Conservation (phyloP, 441 rosid genomes). For the Adansonia grandidieri region DNA sequence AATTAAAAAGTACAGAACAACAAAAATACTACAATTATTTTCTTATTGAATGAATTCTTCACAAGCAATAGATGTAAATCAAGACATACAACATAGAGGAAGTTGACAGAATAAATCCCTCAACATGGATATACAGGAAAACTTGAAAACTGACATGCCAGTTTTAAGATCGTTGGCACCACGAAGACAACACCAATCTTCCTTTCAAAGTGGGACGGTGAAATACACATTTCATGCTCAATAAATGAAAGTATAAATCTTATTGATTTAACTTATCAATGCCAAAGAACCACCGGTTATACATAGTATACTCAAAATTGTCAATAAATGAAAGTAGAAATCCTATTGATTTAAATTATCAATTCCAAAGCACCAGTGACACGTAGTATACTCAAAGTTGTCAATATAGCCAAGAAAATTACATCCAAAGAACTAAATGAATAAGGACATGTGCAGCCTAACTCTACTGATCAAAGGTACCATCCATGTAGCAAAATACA, state of each 20-base stretch:
- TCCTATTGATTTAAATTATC: background rate
- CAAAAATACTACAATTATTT: background rate
- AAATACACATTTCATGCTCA: background rate
- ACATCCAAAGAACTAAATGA: too few species aligned
- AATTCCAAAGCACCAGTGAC: background rate
- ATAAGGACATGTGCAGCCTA: background rate
- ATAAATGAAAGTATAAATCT: background rate
- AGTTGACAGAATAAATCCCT: background rate
- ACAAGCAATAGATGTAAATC: background rate
- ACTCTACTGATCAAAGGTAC: background rate
- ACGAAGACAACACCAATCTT: background rate
- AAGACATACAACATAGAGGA: slow-evolving; percentile 8
- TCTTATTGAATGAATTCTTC: slow-evolving; percentile 9
- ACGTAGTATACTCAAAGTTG: too few species aligned
- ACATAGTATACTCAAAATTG: background rate
- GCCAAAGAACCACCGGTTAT: background rate
- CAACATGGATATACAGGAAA: background rate
- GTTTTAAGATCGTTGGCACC: background rate
- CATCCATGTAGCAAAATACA: background rate
- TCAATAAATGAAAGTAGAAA: background rate
- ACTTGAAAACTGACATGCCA: background rate
- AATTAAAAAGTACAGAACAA: background rate
- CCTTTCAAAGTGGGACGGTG: background rate
- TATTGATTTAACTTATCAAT: background rate
- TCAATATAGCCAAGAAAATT: too few species aligned